Evolutionary conservation across 164 flowering plant genomes (phyloP), one percentile per base, ranked within the genome.

Genomic region (Vitis rotundifolia): DNA sequence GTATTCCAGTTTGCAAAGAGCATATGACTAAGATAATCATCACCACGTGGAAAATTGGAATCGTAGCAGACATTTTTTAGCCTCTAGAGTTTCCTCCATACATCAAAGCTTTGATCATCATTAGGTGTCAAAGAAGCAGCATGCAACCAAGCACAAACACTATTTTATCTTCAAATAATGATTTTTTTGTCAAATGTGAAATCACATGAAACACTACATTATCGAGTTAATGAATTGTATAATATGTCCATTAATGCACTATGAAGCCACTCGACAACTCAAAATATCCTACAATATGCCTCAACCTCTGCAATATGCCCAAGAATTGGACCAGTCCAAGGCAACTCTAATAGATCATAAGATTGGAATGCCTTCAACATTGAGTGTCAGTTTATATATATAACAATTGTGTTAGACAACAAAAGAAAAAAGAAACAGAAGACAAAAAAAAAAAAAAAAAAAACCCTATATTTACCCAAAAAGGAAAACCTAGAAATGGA

Each of bases 291-390:
- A 78, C 99, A 95, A 68, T 91, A 95, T 22, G 98, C 99, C 83
- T 95, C 98, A 61, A 95, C 83, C 77, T 93, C 99, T 1, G 98
- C 98, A 68, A 95, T 89, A 77, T 95, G 97, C 52, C 97, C 98
- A 51, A 98, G 99, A 81, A 95, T 82, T 48, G 99, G 99, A 73
- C 98, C 98, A 66, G 85, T 74, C 92, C 94, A 87, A 61, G 85
- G 89, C 61, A 77, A 71, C 61, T 85, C 87, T 28, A 88, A 77
- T 56, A 72, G 65, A 72, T 90, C 91, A 66, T 80, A 79, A 69
- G 84, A 68, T 70, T 80, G 86, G 67, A 72, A 70, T 12, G 74
- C 68, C 88, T 87, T 75, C 74, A 73, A 72, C 67, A 49, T 73
- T 64, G 69, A 19, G 26, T 18, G 48, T 72, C 60, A 79, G 81